These are phyloP conservation scores for Colletotrichum sp. DNA, from an alignment of 2,329 filamentous ascomycete genomes.

Conservation along the genomic window DNA sequence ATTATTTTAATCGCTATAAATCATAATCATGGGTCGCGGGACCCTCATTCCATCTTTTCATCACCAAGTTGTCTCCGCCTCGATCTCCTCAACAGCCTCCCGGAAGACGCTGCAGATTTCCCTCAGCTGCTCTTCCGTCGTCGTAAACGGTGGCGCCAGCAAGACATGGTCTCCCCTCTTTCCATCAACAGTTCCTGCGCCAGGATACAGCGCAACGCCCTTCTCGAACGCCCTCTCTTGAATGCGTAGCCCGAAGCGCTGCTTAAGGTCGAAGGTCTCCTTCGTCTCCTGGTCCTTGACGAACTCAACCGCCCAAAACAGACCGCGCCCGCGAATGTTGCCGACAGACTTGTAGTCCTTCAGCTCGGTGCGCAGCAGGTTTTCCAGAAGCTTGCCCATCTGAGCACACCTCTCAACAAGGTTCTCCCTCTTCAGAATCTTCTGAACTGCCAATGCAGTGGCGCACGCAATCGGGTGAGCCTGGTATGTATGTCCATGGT, in stretches of 20 bases:
- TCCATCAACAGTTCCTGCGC: conserved; percentile 64
- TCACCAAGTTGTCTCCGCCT: not conserved
- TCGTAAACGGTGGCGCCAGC: conserved; percentile 72
- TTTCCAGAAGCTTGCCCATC: conserved; percentile 35
- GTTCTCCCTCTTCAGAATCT: conserved; percentile 36
- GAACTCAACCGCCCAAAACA: conserved; percentile 56
- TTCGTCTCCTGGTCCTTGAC: conserved; percentile 42
- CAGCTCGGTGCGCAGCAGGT: conserved; percentile 30
- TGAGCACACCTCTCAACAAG: conserved; percentile 35
- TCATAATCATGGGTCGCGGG: not conserved
- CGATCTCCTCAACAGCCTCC: conserved; percentile 3
- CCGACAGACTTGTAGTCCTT: conserved; percentile 38
- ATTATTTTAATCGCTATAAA: not conserved
- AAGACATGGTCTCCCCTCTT: conserved; percentile 72
- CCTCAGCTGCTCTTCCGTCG: conserved; percentile 39
- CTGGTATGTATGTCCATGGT: conserved; percentile 30
- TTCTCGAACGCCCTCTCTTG: conserved; percentile 32
- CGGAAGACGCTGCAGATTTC: conserved; percentile 4
- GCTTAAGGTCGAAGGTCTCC: conserved; percentile 35
- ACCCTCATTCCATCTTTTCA: not conserved
- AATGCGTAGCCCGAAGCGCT: conserved; percentile 30
- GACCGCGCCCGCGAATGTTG: conserved; percentile 43
- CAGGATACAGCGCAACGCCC: conserved; percentile 49
- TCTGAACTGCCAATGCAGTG: conserved; percentile 31
- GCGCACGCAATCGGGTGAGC: conserved; percentile 31